phyloP scores from a whole-genome alignment of 306 rosid genomes.

The Ziziphus jujuba region DNA sequence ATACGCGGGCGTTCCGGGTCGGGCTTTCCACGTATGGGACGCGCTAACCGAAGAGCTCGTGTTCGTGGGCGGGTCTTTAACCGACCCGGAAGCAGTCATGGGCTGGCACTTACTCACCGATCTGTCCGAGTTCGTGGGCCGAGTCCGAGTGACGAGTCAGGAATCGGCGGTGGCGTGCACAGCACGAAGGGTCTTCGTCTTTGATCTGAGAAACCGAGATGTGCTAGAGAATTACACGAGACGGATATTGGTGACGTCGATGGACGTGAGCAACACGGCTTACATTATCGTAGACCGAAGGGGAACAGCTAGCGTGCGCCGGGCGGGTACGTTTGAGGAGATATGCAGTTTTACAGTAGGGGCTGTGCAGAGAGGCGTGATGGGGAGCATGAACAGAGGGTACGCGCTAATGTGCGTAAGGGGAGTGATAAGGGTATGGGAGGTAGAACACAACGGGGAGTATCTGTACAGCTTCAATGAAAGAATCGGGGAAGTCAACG shows the following conservation, averaged over 20 bases:
- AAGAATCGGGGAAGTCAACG: conserved; percentile 27
- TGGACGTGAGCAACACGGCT: conserved; percentile 48
- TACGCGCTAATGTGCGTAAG: conserved; percentile 48
- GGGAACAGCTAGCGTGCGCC: conserved; percentile 51
- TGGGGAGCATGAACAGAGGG: conserved; percentile 64
- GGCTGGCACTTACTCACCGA: conserved; percentile 89
- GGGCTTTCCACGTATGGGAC: conserved; percentile 79
- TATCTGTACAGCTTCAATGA: conserved; percentile 18
- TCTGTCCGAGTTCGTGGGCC: conserved; percentile 49
- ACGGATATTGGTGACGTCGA: conserved; percentile 47
- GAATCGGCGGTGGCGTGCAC: conserved; percentile 81
- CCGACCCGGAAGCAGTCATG: conserved; percentile 62
- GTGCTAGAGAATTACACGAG: conserved; percentile 17
- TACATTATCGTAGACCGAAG: conserved; percentile 46
- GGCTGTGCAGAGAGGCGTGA: conserved; percentile 28
- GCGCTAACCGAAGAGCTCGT: conserved; percentile 30
- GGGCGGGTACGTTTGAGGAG: conserved; percentile 40
- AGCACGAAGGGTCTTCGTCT: conserved; percentile 37
- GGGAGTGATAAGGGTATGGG: conserved; percentile 57
- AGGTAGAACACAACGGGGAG: conserved; percentile 28
- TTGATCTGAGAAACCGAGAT: conserved; percentile 46
- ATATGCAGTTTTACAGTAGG: conserved; percentile 41
- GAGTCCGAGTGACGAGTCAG: conserved; percentile 49
- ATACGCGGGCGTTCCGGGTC: conserved; percentile 64
- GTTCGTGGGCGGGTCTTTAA: conserved; percentile 56